Evolutionary conservation across 1,284 basidiomycete species (phyloP).

Genomic region (Melampsora larici-populina): DNA sequence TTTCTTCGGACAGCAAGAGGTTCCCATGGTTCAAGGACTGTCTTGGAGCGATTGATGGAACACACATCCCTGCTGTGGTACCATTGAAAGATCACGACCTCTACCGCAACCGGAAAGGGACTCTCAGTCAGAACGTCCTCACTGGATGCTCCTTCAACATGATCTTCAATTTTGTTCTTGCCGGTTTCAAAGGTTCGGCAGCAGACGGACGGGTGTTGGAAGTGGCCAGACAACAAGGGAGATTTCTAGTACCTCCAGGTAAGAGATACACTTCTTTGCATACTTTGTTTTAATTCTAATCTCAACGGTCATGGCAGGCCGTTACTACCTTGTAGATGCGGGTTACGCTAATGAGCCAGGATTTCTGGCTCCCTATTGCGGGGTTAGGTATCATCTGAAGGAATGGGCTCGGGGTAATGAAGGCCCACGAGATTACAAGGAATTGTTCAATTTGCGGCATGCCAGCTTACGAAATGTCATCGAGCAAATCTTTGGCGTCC

Average conservation of each 20-base stretch:
- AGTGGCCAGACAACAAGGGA: slow-evolving; percentile 46
- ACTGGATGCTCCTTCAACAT: slow-evolving; percentile 51
- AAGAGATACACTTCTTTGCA: neutral
- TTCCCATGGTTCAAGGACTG: slow-evolving; percentile 51
- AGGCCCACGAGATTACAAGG: neutral
- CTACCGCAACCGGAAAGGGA: slow-evolving; percentile 51
- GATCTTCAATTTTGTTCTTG: slow-evolving; percentile 52
- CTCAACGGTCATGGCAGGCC: too few species aligned
- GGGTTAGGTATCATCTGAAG: slow-evolving; percentile 54
- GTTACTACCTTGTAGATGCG: neutral
- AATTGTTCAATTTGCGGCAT: neutral
- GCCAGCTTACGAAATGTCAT: neutral
- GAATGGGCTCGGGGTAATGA: slow-evolving; percentile 50
- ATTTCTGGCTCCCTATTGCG: slow-evolving; percentile 51
- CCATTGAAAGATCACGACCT: slow-evolving; percentile 43
- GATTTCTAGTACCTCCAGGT: neutral
- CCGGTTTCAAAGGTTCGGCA: slow-evolving; percentile 55
- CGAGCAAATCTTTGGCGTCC: neutral
- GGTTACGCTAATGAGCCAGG: too few species aligned
- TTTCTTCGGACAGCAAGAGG: neutral
- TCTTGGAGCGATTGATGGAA: slow-evolving; percentile 53
- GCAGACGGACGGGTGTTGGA: slow-evolving; percentile 51
- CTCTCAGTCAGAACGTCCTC: slow-evolving; percentile 51
- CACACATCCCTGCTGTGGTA: slow-evolving; percentile 49
- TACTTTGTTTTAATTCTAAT: neutral